Evolutionary conservation across 1,284 basidiomycete genomes (phyloP).

Genomic region (Boletus mariae): DNA sequence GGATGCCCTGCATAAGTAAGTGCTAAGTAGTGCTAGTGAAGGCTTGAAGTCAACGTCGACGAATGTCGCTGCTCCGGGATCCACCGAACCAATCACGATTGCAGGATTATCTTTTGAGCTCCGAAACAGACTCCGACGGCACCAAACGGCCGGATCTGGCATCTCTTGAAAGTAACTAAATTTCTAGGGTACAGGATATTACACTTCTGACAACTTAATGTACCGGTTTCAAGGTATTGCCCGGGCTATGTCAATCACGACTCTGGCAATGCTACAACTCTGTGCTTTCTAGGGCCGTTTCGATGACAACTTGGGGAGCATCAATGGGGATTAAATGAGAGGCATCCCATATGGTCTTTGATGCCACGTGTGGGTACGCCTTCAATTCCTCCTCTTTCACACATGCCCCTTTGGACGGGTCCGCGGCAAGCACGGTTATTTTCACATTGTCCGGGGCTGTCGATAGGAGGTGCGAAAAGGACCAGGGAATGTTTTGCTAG

Average conservation of each 20-base stretch:
- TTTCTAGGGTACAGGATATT: too few species aligned
- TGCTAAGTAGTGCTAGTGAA: too few species aligned
- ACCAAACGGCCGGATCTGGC: too few species aligned
- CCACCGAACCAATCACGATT: conserved; percentile 22
- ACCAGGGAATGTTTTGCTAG: conserved; percentile 19
- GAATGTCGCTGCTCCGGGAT: conserved; percentile 6
- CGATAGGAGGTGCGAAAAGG: conserved; percentile 5
- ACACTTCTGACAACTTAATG: too few species aligned
- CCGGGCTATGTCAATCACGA: too few species aligned
- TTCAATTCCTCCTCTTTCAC: conserved; percentile 7
- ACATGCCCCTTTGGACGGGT: conserved; percentile 8
- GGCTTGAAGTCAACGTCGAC: too few species aligned
- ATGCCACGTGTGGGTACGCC: conserved; percentile 8
- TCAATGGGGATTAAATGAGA: conserved; percentile 14
- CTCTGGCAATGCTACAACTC: too few species aligned
- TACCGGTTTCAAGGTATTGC: too few species aligned
- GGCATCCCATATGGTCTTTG: conserved; percentile 8
- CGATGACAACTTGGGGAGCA: conserved; percentile 8
- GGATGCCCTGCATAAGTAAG: too few species aligned
- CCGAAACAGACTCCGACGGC: too few species aligned
- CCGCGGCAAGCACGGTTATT: conserved; percentile 14
- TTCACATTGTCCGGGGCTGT: conserved; percentile 12
- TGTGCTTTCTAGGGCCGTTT: conserved; percentile 5
- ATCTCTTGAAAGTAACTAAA: too few species aligned
- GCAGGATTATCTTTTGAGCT: too few species aligned